Conservation (phyloP, 2,329 filamentous ascomycete genomes). For the Monascus ruber region DNA sequence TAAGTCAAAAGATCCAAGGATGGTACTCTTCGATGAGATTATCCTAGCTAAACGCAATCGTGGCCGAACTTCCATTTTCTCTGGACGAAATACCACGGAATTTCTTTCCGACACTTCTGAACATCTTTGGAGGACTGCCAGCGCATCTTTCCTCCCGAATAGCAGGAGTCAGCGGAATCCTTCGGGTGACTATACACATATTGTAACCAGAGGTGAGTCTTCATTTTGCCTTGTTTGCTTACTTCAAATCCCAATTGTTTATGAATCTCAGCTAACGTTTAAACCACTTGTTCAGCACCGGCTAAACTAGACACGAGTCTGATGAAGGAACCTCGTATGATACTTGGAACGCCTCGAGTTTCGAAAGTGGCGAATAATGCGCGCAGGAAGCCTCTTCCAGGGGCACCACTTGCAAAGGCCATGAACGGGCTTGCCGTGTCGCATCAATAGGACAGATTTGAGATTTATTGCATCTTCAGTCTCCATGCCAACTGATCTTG, state of each 20-base stretch:
- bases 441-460: conserved; percentile 12
- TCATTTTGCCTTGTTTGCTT: conserved; percentile 2
- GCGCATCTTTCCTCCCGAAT: conserved; percentile 44
- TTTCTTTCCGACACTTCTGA: conserved; percentile 53
- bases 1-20: conserved; percentile 41
- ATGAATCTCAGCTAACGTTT: conserved; percentile 34
- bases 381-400: conserved; percentile 30
- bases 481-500: not conserved
- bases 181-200: conserved; percentile 40
- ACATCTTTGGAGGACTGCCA: conserved; percentile 53
- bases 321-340: conserved; percentile 85
- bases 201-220: conserved; percentile 39
- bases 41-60: conserved; percentile 54
- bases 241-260: conserved; percentile 1
- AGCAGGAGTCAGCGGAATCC: conserved; percentile 35
- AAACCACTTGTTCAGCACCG: conserved; percentile 51
- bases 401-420: conserved; percentile 12
- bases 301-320: conserved; percentile 72
- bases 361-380: conserved; percentile 34
- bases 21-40: conserved; percentile 54
- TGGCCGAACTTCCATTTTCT: conserved; percentile 47
- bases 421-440: conserved; percentile 30
- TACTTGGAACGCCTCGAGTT: conserved; percentile 69
- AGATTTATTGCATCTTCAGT: not conserved
- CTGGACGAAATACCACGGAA: conserved; percentile 36